Evolutionary conservation across 2,329 filamentous ascomycete species (phyloP).

Genomic region (Colletotrichum siamense): DNA sequence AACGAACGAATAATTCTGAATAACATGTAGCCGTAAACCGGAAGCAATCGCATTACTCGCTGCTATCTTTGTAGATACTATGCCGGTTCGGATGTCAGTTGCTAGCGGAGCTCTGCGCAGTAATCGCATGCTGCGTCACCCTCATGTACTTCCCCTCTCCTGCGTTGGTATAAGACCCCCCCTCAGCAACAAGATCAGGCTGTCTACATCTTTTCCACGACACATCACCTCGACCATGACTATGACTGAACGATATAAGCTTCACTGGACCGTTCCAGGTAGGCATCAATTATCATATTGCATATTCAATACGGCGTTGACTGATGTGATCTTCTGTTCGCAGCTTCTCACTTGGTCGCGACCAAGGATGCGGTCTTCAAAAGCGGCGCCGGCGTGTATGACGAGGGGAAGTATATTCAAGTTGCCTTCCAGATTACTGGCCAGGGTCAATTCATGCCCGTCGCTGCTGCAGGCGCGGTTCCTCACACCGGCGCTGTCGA

Average conservation of each 20-base stretch:
- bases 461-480: constrained; percentile 42
- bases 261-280: constrained; percentile 16
- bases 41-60: accelerated
- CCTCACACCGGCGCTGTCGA: constrained; percentile 51
- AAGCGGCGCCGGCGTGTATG: constrained; percentile 28
- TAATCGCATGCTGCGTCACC: not conserved
- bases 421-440: constrained; percentile 38
- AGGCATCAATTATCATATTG: no score
- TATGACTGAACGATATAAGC: constrained; percentile 24
- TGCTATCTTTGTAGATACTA: not conserved
- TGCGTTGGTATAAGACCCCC: not conserved
- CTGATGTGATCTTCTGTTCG: not conserved
- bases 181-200: not conserved
- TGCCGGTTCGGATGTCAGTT: no score
- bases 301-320: no score
- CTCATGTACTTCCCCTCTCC: not conserved
- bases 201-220: not conserved
- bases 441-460: constrained; percentile 51
- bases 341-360: constrained; percentile 19
- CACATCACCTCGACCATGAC: not conserved
- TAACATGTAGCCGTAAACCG: not conserved
- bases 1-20: no score
- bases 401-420: constrained; percentile 30
- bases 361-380: constrained; percentile 30
- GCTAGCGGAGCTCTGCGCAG: no score